Evolutionary conservation across 345 rosid genomes (phyloP).

Genomic region (Aquilaria yunnanensis): DNA sequence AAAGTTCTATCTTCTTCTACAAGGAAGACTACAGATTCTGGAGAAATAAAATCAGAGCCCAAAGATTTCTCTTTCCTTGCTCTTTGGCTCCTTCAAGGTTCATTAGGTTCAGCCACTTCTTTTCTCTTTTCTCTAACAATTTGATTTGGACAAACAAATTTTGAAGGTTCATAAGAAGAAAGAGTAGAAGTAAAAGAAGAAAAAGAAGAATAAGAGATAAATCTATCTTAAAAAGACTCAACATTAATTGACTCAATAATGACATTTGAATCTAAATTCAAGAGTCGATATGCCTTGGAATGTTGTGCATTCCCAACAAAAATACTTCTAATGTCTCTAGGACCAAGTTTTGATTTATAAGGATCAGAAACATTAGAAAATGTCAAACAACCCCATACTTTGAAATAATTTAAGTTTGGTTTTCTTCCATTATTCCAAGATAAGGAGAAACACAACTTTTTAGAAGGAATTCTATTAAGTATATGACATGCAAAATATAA

Average conservation of each 20-base stretch:
- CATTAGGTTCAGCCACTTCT: too few relatives aligned
- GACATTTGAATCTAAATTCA: not conserved
- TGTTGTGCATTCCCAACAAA: constrained; percentile 1
- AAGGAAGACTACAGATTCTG: not conserved
- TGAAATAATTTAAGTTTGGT: not conserved
- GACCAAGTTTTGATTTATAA: not conserved
- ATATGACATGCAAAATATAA: not conserved
- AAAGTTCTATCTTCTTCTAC: not conserved
- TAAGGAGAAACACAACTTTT: constrained; percentile 1
- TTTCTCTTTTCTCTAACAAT: too few relatives aligned
- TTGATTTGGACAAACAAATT: too few relatives aligned
- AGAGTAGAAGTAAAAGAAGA: too few relatives aligned
- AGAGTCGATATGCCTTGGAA: not conserved
- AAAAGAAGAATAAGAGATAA: not conserved
- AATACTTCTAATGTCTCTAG: not conserved
- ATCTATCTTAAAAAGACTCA: not conserved
- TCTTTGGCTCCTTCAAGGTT: not conserved
- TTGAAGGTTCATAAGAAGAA: too few relatives aligned
- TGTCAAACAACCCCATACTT: too few relatives aligned
- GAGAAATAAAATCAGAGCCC: not conserved
- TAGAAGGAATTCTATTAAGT: not conserved
- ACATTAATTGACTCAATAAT: not conserved
- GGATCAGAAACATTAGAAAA: too few relatives aligned
- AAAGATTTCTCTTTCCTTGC: not conserved
- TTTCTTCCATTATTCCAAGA: not conserved